Conservation (phyloP, 352 stramenopile species). For the Poterioochromonas sp. region DNA sequence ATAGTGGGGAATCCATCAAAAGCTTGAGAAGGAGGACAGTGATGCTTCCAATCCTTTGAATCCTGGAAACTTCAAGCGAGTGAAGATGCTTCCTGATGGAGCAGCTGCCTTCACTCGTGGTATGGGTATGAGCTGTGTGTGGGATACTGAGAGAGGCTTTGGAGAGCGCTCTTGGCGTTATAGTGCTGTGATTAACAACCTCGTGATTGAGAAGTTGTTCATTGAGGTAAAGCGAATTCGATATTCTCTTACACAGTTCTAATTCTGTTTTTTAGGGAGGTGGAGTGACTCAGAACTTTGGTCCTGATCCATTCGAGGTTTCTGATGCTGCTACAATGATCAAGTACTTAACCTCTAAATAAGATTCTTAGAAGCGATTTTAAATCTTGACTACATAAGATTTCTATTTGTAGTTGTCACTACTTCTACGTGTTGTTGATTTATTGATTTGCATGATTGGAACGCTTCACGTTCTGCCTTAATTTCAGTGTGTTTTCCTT, state of each 20-base stretch:
- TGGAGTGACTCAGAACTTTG: constrained; percentile 39
- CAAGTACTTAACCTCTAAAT: neutral
- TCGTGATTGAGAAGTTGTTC: constrained; percentile 35
- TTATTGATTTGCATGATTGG: too few relatives aligned
- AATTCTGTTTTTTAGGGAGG: neutral
- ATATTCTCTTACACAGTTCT: neutral
- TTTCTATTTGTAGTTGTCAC: too few relatives aligned
- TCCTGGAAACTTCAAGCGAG: constrained; percentile 25
- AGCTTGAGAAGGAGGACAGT: neutral
- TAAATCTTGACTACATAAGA: too few relatives aligned
- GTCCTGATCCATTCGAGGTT: constrained; percentile 48
- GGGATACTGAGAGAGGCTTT: constrained; percentile 24
- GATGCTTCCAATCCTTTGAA: constrained; percentile 25
- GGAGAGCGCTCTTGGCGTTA: constrained; percentile 38
- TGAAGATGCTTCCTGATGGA: constrained; percentile 34
- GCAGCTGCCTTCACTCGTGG: constrained; percentile 33
- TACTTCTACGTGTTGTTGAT: too few relatives aligned
- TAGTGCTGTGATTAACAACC: constrained; percentile 35
- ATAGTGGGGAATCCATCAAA: constrained; percentile 22
- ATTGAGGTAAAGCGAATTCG: constrained; percentile 9
- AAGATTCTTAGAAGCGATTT: too few relatives aligned
- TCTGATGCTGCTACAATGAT: constrained; percentile 49
- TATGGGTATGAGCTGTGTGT: constrained; percentile 27
- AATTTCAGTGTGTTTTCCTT: too few relatives aligned
- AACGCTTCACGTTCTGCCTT: too few relatives aligned